Base-by-base conservation (phyloP, 805 yeast species). In the Myxozyma vanderwaltii region DNA sequence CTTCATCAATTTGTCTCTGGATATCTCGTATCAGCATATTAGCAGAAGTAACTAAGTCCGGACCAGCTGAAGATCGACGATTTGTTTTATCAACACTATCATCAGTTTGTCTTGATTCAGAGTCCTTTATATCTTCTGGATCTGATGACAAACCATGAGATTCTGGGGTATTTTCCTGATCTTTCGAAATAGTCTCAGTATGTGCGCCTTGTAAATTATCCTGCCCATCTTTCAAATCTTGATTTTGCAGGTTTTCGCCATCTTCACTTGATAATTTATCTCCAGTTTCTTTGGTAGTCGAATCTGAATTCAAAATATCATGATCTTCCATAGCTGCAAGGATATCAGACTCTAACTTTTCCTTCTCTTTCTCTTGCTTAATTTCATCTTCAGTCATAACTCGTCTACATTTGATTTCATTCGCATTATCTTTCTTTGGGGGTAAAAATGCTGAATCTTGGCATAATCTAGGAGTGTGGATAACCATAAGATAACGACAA, bases 401-500 rank as follows among this genome's bases (percentile, higher is more conserved):
- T 33, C 52, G 62, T 53, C 49, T 52, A 58, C 71, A 74, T 36
- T 27, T 54, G 53, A 58, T 72, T 56, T 46, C 74, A 70, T 51
- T 61, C 47, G 55, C 68, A 19, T 59, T 71, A 67, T 45, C 71
- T 53, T 19, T 75, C 63, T 54, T 72, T 66, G 57, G 74, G 52
- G 63, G 72, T 40, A 74, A 54, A 49, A 76, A 74, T 17, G 67
- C 64, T 43, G 70, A 71, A 3, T 74, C 77, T 29, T 54, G 58
- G 58, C 90, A 86, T 24, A 86, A 72, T 6, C 72, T 68, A 0
- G 85, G 84, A 0, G 84, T 76, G 48, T 76, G 77, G 2, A 86
- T 71, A 27, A 74, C 74, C 71, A 83, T 76, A 63, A 76, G 76
- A 67, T 86, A 86, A 46, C 79, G 79, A 69, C 91, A 86, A 0